phyloP scores from a whole-genome alignment of 179 eudicot species.

The Kewa caespitosa region DNA sequence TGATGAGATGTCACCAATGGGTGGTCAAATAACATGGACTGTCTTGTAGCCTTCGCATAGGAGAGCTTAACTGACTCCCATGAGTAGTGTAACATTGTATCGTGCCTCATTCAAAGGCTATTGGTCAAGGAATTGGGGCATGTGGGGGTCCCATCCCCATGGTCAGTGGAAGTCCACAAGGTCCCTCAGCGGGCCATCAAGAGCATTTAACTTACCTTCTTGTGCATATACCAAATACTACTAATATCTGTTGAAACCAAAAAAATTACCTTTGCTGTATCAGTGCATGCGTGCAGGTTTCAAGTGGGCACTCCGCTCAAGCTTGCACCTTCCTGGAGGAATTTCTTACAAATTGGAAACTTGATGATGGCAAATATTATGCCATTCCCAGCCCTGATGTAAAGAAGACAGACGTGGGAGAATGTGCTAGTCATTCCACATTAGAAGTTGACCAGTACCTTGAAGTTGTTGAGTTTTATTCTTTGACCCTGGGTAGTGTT shows the following conservation, averaged over 20 bases:
- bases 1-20: no score
- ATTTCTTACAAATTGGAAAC: constrained; percentile 64
- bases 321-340: constrained; percentile 67
- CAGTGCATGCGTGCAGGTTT: constrained; percentile 76
- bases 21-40: no score
- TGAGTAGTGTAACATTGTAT: no score
- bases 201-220: not conserved
- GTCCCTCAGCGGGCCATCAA: no score
- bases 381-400: constrained; percentile 26
- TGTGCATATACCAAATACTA: no score
- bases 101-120: not conserved
- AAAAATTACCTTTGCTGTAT: constrained; percentile 17
- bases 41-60: no score
- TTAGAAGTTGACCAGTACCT: constrained; percentile 63
- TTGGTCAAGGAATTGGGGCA: not conserved
- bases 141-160: no score
- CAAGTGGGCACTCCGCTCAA: constrained; percentile 41
- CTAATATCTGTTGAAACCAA: no score
- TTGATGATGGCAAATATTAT: constrained; percentile 39
- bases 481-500: constrained; percentile 46
- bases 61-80: no score
- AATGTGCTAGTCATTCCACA: constrained; percentile 23
- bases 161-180: no score
- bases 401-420: constrained; percentile 17
- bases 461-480: constrained; percentile 79